Conservation (phyloP, 2,329 filamentous ascomycete species). For the Emericellopsis cladophorae region DNA sequence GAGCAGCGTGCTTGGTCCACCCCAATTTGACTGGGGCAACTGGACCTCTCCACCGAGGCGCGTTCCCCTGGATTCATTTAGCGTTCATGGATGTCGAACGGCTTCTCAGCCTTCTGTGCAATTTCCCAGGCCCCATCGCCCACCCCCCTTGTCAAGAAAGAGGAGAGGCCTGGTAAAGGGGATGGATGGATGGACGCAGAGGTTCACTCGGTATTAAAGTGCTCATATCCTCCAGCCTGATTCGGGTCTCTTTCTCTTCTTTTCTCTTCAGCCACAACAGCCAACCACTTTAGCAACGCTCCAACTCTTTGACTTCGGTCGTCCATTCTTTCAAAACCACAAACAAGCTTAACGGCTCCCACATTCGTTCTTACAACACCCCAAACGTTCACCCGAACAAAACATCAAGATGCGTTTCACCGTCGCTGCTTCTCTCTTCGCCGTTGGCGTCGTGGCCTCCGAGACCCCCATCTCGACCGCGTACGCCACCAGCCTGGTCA, state of each 20-base stretch:
- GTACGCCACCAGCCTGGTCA: slow-evolving; percentile 45
- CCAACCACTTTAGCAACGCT: slow-evolving; percentile 23
- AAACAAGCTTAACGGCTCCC: slow-evolving; percentile 18
- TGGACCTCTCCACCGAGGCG: slow-evolving; percentile 1
- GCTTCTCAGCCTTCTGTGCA: background rate
- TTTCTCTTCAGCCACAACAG: slow-evolving; percentile 29
- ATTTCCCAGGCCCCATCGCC: slow-evolving; percentile 1
- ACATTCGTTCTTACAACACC: slow-evolving; percentile 19
- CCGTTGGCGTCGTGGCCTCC: slow-evolving; percentile 6
- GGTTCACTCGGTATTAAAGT: slow-evolving; percentile 4
- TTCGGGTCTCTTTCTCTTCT: slow-evolving; percentile 6
- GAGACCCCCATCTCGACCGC: slow-evolving; percentile 28
- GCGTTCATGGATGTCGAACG: slow-evolving; percentile 1
- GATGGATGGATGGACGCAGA: background rate
- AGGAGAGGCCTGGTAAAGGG: background rate
- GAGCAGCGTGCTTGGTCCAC: background rate
- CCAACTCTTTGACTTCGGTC: slow-evolving; percentile 42
- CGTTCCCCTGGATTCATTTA: slow-evolving; percentile 4
- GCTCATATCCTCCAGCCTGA: background rate
- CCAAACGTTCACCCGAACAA: slow-evolving; percentile 1
- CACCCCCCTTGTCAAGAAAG: background rate
- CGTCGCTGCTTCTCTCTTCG: slow-evolving; percentile 20
- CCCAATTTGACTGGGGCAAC: background rate
- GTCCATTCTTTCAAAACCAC: slow-evolving; percentile 37
- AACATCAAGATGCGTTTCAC: slow-evolving; percentile 51